phyloP scores from a whole-genome alignment of 805 yeast genomes.

The Monosporozyma aerobia region DNA sequence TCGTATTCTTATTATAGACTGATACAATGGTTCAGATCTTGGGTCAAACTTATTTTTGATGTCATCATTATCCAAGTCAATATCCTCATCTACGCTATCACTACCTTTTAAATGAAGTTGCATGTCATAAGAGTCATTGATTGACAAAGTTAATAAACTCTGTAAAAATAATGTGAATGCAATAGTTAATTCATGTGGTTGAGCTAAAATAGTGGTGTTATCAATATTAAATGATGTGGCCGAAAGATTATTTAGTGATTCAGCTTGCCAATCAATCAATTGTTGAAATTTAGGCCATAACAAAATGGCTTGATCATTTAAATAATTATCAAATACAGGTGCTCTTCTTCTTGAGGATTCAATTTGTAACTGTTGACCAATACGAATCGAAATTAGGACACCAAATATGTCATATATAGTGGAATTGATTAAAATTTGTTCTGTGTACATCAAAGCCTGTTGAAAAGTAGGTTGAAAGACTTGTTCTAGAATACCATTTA shows the following conservation, averaged over 20 bases:
- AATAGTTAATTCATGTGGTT: constrained; percentile 63
- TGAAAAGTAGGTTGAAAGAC: constrained; percentile 47
- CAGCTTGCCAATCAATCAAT: constrained; percentile 70
- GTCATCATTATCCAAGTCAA: neutral
- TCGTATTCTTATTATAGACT: constrained; percentile 58
- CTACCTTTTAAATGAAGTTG: neutral
- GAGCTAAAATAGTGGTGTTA: constrained; percentile 23
- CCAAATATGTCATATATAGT: constrained; percentile 68
- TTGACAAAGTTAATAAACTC: constrained; percentile 55
- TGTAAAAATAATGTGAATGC: constrained; percentile 65
- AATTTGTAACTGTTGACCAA: constrained; percentile 55
- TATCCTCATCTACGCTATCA: neutral
- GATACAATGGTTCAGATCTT: constrained; percentile 60
- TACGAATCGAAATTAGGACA: constrained; percentile 60
- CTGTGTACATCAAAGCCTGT: constrained; percentile 41
- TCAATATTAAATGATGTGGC: constrained; percentile 18
- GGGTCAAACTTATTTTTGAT: constrained; percentile 11
- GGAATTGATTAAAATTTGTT: constrained; percentile 25
- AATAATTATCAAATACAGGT: constrained; percentile 59
- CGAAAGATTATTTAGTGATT: constrained; percentile 48
- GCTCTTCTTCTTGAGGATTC: constrained; percentile 61
- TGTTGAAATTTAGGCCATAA: constrained; percentile 85
- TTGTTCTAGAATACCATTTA: constrained; percentile 38
- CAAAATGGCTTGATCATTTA: constrained; percentile 52
- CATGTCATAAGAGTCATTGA: constrained; percentile 16